These are phyloP conservation scores for Russula ochroleuca DNA, from an alignment of 768 basidiomycete species.

Conservation along the genomic window DNA sequence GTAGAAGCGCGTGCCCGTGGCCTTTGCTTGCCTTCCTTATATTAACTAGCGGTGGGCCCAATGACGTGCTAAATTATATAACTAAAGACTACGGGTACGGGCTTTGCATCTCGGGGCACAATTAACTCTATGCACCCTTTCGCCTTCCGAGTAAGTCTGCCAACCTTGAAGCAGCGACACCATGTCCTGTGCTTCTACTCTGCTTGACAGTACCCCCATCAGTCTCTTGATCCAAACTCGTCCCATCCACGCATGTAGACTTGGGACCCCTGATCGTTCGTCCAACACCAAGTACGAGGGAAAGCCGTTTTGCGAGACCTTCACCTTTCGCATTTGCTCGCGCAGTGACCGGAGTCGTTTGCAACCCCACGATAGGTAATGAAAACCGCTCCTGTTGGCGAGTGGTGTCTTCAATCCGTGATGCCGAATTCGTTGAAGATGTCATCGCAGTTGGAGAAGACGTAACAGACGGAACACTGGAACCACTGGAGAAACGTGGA, in stretches of 20 bases:
- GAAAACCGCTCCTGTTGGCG: conserved; percentile 68
- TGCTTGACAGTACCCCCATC: conserved; percentile 25
- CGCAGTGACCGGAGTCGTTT: conserved; percentile 66
- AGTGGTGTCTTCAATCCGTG: conserved; percentile 55
- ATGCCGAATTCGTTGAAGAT: conserved; percentile 11
- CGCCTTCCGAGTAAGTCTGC: conserved; percentile 48
- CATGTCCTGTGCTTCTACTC: conserved; percentile 31
- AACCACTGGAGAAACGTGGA: conserved; percentile 22
- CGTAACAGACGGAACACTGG: background rate
- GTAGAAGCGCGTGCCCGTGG: too few relatives aligned
- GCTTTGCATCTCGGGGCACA: too few relatives aligned
- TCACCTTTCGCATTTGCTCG: conserved; percentile 40
- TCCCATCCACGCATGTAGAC: conserved; percentile 3
- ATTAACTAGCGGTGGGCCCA: too few relatives aligned
- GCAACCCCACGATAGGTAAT: conserved; percentile 69
- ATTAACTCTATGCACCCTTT: conserved; percentile 3
- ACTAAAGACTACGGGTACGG: too few relatives aligned
- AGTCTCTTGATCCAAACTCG: conserved; percentile 15
- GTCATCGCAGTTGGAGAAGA: background rate
- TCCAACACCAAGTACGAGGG: conserved; percentile 50
- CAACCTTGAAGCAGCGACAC: conserved; percentile 52
- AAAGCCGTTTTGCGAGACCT: conserved; percentile 50
- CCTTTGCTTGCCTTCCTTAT: too few relatives aligned
- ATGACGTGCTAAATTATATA: background rate
- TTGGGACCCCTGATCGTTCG: conserved; percentile 13